A percentile compares a stretch with the other conserved stretches of the same genome.
These are phyloP conservation scores for Rubroshorea leprosula DNA, from an alignment of 345 rosid genomes.

Conservation along the genomic window DNA sequence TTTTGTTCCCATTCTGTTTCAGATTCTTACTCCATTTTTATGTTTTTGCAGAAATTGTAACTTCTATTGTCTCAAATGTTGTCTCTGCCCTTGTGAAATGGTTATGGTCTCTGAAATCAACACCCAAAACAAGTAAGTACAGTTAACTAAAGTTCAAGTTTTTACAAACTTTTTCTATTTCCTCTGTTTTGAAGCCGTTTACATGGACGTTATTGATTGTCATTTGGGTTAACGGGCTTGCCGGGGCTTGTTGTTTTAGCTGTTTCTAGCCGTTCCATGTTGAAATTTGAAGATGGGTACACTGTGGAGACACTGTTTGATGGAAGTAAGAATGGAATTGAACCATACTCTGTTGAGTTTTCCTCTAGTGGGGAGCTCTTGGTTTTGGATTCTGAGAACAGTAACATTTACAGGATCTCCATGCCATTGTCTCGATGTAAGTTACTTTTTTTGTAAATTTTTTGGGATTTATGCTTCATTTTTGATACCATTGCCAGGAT, in stretches of 20 bases:
- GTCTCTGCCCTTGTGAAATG: constrained; percentile 73
- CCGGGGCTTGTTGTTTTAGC: constrained; percentile 37
- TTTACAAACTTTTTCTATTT: constrained; percentile 1
- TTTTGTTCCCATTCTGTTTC: constrained; percentile 8
- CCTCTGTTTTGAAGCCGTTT: too few species aligned
- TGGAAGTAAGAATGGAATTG: constrained; percentile 90
- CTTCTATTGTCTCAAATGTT: constrained; percentile 71
- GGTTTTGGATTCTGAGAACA: constrained; percentile 78
- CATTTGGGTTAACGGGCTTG: constrained; percentile 12
- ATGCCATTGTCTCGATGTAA: constrained; percentile 77
- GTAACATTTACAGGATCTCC: constrained; percentile 80
- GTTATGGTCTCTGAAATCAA: constrained; percentile 81
- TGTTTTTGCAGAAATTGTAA: constrained; percentile 56
- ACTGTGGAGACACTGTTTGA: constrained; percentile 94
- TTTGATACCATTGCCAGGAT: too few species aligned
- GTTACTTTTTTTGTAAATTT: constrained; percentile 26
- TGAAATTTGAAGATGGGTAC: constrained; percentile 93
- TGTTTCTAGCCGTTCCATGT: constrained; percentile 75
- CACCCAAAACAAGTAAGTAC: constrained; percentile 55
- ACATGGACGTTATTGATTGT: too few species aligned
- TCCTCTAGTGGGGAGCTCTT: constrained; percentile 79
- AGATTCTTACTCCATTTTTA: constrained; percentile 4
- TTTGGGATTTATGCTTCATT: constrained; percentile 3
- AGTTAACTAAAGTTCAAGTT: constrained; percentile 7
- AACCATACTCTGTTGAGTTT: constrained; percentile 66